Conservation (phyloP, 345 rosid genomes). For the Camelina hispida region DNA sequence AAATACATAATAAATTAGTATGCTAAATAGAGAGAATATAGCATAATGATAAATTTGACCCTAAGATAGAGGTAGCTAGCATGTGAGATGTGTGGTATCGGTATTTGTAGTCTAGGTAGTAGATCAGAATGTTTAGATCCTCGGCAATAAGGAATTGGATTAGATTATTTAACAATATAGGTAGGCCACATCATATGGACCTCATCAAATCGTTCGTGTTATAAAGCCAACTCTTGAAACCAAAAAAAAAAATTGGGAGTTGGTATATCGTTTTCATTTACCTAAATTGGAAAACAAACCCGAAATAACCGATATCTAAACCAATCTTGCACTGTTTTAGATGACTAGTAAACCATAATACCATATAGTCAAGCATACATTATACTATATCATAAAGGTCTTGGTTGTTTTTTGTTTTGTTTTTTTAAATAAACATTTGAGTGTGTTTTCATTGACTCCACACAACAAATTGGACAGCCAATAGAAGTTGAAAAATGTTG, state of each 20-base stretch:
- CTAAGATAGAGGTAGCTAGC: constrained; percentile 15
- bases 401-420: background rate
- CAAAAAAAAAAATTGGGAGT: background rate
- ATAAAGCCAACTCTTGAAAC: background rate
- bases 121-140: constrained; percentile 20
- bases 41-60: constrained; percentile 9
- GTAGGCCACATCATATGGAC: constrained; percentile 2
- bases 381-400: background rate
- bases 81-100: constrained; percentile 18
- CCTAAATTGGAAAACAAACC: constrained; percentile 8
- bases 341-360: constrained; percentile 1
- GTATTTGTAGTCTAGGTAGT: constrained; percentile 1
- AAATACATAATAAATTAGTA: constrained; percentile 10
- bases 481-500: constrained; percentile 3
- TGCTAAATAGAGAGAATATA: background rate
- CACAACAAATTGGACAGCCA: constrained; percentile 4
- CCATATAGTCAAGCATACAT: constrained; percentile 12
- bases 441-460: constrained; percentile 36
- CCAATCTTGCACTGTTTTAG: constrained; percentile 1
- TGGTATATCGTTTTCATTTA: background rate
- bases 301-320: constrained; percentile 14
- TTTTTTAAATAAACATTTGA: background rate
- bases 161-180: background rate
- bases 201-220: constrained; percentile 15
- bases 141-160: background rate